Percentiles rank a stretch among this genome's conserved stretches.
phyloP scores from a whole-genome alignment of 2,329 filamentous ascomycete genomes.

The Colletotrichum ledebouriae region DNA sequence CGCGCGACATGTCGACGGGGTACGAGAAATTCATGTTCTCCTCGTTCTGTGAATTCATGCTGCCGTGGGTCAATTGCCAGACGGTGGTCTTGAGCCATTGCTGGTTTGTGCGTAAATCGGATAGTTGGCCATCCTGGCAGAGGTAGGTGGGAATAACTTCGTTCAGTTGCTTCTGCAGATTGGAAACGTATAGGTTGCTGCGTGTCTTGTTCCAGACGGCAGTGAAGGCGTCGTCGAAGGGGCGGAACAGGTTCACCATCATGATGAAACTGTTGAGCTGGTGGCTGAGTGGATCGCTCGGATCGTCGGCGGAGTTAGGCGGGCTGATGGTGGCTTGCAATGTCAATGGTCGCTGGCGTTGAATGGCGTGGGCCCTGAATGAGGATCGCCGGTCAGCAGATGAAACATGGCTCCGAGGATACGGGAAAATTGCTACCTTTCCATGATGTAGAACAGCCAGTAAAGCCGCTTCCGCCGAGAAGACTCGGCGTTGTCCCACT shows the following conservation, averaged over 20 bases:
- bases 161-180: conserved; percentile 73
- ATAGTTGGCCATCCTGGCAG: conserved; percentile 65
- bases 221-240: conserved; percentile 75
- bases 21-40: conserved; percentile 73
- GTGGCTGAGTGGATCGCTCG: conserved; percentile 65
- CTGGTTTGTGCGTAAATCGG: conserved; percentile 70
- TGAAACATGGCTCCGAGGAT: conserved; percentile 26
- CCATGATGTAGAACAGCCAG: conserved; percentile 79
- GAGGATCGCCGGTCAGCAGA: conserved; percentile 19
- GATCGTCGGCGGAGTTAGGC: conserved; percentile 73
- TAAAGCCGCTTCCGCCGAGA: conserved; percentile 76
- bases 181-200: conserved; percentile 68
- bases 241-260: conserved; percentile 73
- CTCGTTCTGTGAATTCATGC: conserved; percentile 62
- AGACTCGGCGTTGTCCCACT: conserved; percentile 70
- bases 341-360: conserved; percentile 77
- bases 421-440: conserved; percentile 66
- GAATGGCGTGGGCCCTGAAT: conserved; percentile 76
- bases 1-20: conserved; percentile 72
- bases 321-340: conserved; percentile 77
- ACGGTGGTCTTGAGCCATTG: conserved; percentile 75
- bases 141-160: conserved; percentile 67
- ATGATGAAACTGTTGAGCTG: conserved; percentile 70
- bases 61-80: conserved; percentile 73
- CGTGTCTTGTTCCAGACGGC: conserved; percentile 76